Percentiles rank a stretch among this genome's conserved stretches.
phyloP scores from a whole-genome alignment of 2,329 filamentous ascomycete species.

The Microcera coccophila region DNA sequence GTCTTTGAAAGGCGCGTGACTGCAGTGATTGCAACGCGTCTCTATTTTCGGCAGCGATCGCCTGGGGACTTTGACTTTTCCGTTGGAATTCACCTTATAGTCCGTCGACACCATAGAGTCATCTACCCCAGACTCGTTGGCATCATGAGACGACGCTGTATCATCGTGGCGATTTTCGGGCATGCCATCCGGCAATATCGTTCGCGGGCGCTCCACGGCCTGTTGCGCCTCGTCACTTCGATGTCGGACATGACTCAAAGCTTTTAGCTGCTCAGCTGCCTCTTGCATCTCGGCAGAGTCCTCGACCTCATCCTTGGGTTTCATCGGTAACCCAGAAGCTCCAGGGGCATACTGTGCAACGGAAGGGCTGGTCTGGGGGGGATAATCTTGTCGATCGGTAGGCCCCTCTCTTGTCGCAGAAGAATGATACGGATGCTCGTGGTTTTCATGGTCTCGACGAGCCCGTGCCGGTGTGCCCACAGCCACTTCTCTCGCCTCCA shows the following conservation, averaged over 20 bases:
- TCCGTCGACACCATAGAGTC: slow-evolving; percentile 22
- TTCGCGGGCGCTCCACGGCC: slow-evolving; percentile 31
- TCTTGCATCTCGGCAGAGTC: slow-evolving; percentile 68
- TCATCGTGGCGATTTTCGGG: slow-evolving; percentile 30
- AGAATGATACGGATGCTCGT: slow-evolving; percentile 23
- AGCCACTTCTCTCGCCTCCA: slow-evolving; percentile 50
- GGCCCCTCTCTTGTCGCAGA: slow-evolving; percentile 23
- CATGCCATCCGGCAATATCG: slow-evolving; percentile 37
- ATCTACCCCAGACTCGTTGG: slow-evolving; percentile 30
- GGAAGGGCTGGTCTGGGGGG: slow-evolving; percentile 28
- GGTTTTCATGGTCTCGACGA: slow-evolving; percentile 26
- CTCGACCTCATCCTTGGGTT: slow-evolving; percentile 41
- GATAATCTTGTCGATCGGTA: slow-evolving; percentile 22
- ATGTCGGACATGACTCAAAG: slow-evolving; percentile 59
- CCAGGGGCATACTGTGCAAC: slow-evolving; percentile 18
- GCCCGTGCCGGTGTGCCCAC: slow-evolving; percentile 32
- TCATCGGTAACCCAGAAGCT: slow-evolving; percentile 18
- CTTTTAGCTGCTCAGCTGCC: slow-evolving; percentile 63
- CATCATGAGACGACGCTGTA: slow-evolving; percentile 30
- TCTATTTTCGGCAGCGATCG: slow-evolving; percentile 56
- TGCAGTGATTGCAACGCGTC: slow-evolving; percentile 58
- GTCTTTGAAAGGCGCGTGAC: slow-evolving; percentile 63
- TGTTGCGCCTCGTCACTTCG: slow-evolving; percentile 43
- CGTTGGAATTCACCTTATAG: slow-evolving; percentile 22
- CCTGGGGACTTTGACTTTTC: slow-evolving; percentile 40